Evolutionary conservation across 1,284 basidiomycete genomes (phyloP).

Genomic region (Uromyces viciae-fabae): DNA sequence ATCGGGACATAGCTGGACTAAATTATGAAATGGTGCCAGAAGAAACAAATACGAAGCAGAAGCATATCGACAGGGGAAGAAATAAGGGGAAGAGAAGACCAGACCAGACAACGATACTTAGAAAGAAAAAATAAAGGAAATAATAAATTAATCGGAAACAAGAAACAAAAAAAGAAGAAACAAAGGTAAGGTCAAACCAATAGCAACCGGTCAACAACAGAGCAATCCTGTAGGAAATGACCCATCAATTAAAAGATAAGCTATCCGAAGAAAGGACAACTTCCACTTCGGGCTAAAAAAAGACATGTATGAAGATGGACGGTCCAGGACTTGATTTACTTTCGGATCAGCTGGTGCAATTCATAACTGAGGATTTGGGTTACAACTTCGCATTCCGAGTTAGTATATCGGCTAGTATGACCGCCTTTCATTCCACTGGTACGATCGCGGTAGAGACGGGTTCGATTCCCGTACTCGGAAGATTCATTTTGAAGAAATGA

Average conservation of each 20-base stretch:
- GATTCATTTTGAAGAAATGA: background rate
- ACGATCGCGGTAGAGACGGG: conserved; percentile 30
- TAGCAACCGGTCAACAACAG: too few species aligned
- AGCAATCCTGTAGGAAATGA: too few species aligned
- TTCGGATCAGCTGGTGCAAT: too few species aligned
- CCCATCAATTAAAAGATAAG: too few species aligned
- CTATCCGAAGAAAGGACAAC: too few species aligned
- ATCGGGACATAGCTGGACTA: background rate
- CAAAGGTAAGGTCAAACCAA: too few species aligned
- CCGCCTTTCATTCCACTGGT: background rate
- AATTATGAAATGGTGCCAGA: background rate
- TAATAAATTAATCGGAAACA: background rate
- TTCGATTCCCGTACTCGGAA: conserved; percentile 39
- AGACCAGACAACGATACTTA: background rate
- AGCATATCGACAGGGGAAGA: background rate
- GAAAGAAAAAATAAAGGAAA: background rate
- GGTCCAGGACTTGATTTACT: too few species aligned
- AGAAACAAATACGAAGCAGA: background rate
- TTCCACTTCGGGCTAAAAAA: too few species aligned
- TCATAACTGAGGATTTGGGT: too few species aligned
- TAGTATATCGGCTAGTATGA: conserved; percentile 42
- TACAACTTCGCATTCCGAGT: too few species aligned
- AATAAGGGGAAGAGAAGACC: background rate
- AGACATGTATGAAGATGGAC: too few species aligned
- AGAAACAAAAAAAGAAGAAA: background rate